Evolutionary conservation across 108 stramenopile species (phyloP).

Genomic region (Seminavis robusta): DNA sequence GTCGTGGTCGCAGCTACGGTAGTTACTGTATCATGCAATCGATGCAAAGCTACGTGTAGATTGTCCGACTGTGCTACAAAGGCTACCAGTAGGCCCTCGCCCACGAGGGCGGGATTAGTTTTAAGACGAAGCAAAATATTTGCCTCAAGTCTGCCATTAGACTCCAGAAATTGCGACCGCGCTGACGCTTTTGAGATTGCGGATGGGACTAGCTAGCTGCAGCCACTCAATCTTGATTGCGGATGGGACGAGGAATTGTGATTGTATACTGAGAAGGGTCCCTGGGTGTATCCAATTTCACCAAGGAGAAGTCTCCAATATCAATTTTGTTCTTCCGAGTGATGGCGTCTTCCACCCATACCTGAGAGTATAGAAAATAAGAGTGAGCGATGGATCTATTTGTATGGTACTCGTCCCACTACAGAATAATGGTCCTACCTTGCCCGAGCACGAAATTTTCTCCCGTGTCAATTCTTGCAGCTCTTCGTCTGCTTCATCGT

Average conservation of each 20-base stretch:
- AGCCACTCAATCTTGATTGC: conserved; percentile 24
- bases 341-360: conserved; percentile 61
- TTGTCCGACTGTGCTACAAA: no score
- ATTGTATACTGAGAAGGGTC: conserved; percentile 34
- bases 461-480: conserved; percentile 16
- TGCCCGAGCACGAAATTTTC: conserved; percentile 18
- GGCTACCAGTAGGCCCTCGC: no score
- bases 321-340: conserved; percentile 54
- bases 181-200: no score
- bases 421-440: conserved; percentile 9
- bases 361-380: not conserved
- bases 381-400: not conserved
- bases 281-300: conserved; percentile 44
- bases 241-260: conserved; percentile 37
- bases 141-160: no score
- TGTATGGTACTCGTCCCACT: not conserved
- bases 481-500: conserved; percentile 5
- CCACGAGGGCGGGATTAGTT: no score
- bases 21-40: no score
- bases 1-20: no score
- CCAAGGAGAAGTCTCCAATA: conserved; percentile 61
- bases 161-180: no score
- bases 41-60: no score
- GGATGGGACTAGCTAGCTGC: no score
- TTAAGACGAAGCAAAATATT: no score